These are phyloP conservation scores for Gigaspora rosea DNA, from an alignment of 192 early-diverging fungal species.

Conservation along the genomic window DNA sequence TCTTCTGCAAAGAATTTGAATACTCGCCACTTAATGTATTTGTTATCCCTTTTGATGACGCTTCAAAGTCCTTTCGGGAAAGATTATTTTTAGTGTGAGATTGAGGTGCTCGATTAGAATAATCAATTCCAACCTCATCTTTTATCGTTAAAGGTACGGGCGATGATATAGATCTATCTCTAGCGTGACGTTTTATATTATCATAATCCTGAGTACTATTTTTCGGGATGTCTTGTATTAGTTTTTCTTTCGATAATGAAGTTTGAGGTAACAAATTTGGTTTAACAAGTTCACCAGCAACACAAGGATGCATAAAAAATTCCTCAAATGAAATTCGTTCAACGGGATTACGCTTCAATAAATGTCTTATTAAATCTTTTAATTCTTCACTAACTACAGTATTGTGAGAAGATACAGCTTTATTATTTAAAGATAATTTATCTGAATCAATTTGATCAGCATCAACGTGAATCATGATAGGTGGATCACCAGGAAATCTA, in stretches of 20 bases:
- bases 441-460: too few species aligned
- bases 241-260: slow-evolving; percentile 10
- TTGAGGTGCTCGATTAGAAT: not conserved
- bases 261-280: not conserved
- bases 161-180: slow-evolving; percentile 29
- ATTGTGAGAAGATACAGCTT: not conserved
- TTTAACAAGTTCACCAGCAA: slow-evolving; percentile 37
- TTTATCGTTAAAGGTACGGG: not conserved
- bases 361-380: slow-evolving; percentile 78
- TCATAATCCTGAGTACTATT: slow-evolving; percentile 23
- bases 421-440: too few species aligned
- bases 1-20: not conserved
- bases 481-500: slow-evolving; percentile 76
- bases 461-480: too few species aligned
- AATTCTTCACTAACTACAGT: slow-evolving; percentile 65
- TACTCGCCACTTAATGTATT: not conserved
- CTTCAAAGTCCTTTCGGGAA: slow-evolving; percentile 8
- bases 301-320: slow-evolving; percentile 85
- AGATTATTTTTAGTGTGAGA: not conserved
- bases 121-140: not conserved
- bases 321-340: slow-evolving; percentile 93
- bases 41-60: not conserved
- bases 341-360: slow-evolving; percentile 83
- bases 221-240: not conserved
- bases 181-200: not conserved